Evolutionary conservation across 768 basidiomycete species (phyloP).

Genomic region (Boletus vinaceobasis): DNA sequence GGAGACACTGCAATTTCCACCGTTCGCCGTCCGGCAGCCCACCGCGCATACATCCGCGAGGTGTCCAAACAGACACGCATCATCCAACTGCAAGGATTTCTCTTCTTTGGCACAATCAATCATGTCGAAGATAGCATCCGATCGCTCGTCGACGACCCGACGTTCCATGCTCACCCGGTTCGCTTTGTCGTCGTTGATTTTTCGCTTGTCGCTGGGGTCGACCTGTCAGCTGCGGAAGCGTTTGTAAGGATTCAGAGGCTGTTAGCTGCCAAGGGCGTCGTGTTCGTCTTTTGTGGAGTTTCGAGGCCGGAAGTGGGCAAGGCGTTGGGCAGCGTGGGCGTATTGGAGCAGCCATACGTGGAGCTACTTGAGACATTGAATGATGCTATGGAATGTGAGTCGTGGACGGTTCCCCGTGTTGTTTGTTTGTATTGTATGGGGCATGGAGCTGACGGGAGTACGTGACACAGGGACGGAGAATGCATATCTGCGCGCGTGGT

Average conservation of each 20-base stretch:
- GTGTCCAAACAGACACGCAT: slow-evolving; percentile 90
- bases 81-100: slow-evolving; percentile 85
- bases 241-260: slow-evolving; percentile 88
- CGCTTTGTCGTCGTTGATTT: slow-evolving; percentile 91
- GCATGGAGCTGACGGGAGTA: slow-evolving; percentile 1
- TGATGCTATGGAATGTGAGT: slow-evolving; percentile 90
- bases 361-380: slow-evolving; percentile 80
- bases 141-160: slow-evolving; percentile 62
- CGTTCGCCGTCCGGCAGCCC: slow-evolving; percentile 83
- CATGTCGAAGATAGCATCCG: slow-evolving; percentile 87
- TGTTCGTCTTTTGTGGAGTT: slow-evolving; percentile 87
- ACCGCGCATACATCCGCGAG: slow-evolving; percentile 87
- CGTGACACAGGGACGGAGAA: slow-evolving; percentile 79
- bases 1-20: slow-evolving; percentile 87
- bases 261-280: slow-evolving; percentile 68
- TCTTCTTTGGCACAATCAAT: slow-evolving; percentile 93
- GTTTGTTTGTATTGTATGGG: neutral
- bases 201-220: slow-evolving; percentile 81
- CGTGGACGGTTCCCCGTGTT: neutral
- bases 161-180: slow-evolving; percentile 73
- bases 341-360: slow-evolving; percentile 74
- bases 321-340: slow-evolving; percentile 73
- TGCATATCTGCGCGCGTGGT: slow-evolving; percentile 82
- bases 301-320: slow-evolving; percentile 60
- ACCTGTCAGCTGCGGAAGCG: slow-evolving; percentile 93